These are phyloP conservation scores for Penicillium glabrum DNA, from an alignment of 2,329 filamentous ascomycete species.

Conservation along the genomic window DNA sequence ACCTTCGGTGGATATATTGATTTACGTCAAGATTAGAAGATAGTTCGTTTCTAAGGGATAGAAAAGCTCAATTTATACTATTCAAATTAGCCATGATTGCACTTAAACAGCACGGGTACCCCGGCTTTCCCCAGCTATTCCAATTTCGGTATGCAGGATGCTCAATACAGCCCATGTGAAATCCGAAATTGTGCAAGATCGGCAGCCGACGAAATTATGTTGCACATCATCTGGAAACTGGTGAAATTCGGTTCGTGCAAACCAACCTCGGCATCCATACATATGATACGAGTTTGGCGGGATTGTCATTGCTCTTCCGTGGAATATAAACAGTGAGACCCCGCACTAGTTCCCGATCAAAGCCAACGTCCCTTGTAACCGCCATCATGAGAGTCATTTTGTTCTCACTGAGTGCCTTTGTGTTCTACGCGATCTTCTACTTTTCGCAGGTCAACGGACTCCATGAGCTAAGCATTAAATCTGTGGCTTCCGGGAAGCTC, in stretches of 20 bases:
- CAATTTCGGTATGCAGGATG: constrained; percentile 19
- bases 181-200: constrained; percentile 16
- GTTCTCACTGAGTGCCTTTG: constrained; percentile 31
- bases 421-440: constrained; percentile 35
- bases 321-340: constrained; percentile 5
- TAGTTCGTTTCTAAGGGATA: no score
- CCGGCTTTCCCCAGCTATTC: constrained; percentile 5
- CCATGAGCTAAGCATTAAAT: constrained; percentile 16
- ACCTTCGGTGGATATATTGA: no score
- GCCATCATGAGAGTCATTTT: constrained; percentile 26
- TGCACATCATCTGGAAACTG: neutral
- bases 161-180: neutral
- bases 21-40: no score
- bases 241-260: constrained; percentile 4
- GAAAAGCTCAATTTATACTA: no score
- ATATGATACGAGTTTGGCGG: constrained; percentile 7
- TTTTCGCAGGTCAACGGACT: constrained; percentile 35
- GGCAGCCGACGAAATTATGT: constrained; percentile 4
- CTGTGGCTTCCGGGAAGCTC: constrained; percentile 25
- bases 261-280: constrained; percentile 11
- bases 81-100: no score
- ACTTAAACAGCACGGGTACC: neutral
- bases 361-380: neutral
- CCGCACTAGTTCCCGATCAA: neutral
- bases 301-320: neutral